phyloP scores from a whole-genome alignment of 2,329 filamentous ascomycete species.

The Colletotrichum endophyticum region DNA sequence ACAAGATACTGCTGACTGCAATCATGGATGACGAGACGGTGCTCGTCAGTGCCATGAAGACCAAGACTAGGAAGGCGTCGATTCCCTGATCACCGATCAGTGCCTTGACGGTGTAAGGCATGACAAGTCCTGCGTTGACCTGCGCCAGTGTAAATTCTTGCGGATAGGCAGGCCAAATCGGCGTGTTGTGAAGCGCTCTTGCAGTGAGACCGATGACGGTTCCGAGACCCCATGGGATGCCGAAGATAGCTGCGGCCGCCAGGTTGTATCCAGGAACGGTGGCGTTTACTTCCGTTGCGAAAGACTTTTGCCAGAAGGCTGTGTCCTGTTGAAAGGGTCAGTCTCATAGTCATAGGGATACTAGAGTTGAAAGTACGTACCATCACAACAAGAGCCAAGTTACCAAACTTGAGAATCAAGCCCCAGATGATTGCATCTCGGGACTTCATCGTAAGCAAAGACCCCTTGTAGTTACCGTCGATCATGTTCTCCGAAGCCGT shows the following conservation, averaged over 20 bases:
- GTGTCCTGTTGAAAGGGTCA: background rate
- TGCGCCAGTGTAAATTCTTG: background rate
- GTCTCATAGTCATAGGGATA: background rate
- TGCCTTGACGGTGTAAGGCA: background rate
- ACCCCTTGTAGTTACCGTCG: background rate
- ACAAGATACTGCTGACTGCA: background rate
- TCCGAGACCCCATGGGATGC: background rate
- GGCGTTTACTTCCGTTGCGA: background rate
- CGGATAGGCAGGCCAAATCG: background rate
- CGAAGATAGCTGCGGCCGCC: background rate
- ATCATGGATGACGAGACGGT: background rate
- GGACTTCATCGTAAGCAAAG: background rate
- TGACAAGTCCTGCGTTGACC: background rate
- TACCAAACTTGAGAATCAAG: background rate
- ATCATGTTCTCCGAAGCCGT: background rate
- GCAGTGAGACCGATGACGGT: background rate
- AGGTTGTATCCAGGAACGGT: background rate
- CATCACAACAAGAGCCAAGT: background rate
- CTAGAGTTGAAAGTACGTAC: background rate
- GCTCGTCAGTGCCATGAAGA: background rate
- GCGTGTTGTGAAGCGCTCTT: background rate
- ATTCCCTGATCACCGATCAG: background rate
- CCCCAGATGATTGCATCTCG: background rate
- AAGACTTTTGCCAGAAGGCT: background rate
- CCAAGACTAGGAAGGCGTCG: background rate